Conservation (phyloP, 2,329 filamentous ascomycete genomes). For the Plenodomus biglobosus region DNA sequence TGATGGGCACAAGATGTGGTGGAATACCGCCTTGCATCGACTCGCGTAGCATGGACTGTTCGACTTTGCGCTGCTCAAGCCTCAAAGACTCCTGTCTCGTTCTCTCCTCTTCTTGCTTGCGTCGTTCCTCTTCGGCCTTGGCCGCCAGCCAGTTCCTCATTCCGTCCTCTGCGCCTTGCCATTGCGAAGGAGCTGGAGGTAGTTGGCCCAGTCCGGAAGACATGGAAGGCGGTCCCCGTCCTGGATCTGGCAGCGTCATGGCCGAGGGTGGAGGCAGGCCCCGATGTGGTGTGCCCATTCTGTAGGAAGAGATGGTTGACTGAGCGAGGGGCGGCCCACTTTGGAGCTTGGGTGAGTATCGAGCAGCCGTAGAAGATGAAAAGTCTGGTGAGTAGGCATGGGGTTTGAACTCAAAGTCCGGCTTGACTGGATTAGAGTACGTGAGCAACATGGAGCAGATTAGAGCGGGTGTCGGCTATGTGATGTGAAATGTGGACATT, state of each 20-base stretch:
- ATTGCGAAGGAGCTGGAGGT: conserved; percentile 51
- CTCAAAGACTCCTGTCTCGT: conserved; percentile 54
- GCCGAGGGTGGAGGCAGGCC: conserved; percentile 56
- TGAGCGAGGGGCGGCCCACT: conserved; percentile 46
- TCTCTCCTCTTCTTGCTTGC: conserved; percentile 57
- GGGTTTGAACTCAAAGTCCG: conserved; percentile 52
- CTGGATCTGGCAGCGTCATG: conserved; percentile 55
- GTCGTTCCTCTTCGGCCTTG: conserved; percentile 56
- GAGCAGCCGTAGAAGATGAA: conserved; percentile 42
- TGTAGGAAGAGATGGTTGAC: conserved; percentile 46
- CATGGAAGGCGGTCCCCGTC: conserved; percentile 42
- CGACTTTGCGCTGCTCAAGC: conserved; percentile 56
- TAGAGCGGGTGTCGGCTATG: conserved; percentile 18
- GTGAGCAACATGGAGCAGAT: conserved; percentile 53
- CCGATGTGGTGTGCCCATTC: conserved; percentile 56
- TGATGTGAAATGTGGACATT: conserved; percentile 33
- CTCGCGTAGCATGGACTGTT: conserved; percentile 56
- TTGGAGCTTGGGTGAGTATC: conserved; percentile 45
- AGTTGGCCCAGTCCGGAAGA: conserved; percentile 45
- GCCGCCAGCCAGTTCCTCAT: conserved; percentile 56
- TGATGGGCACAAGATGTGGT: conserved; percentile 55
- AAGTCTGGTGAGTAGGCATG: conserved; percentile 53
- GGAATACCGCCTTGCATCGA: conserved; percentile 56
- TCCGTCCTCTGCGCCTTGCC: conserved; percentile 55
- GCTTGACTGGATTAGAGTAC: conserved; percentile 51